Conservation (phyloP, 2,329 filamentous ascomycete species). For the Leptographium procerum region DNA sequence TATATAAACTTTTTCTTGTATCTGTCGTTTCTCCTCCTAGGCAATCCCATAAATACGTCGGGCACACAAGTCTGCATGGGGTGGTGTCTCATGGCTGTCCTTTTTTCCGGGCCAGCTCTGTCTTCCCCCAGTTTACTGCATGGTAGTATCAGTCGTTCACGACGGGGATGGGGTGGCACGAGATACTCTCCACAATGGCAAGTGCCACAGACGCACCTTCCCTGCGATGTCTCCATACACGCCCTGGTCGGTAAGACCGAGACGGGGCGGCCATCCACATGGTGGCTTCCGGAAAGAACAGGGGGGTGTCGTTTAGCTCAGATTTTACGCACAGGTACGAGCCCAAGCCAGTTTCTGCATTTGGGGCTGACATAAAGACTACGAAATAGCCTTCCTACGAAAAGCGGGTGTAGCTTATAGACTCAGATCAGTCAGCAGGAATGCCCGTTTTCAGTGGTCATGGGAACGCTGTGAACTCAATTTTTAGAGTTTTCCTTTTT, state of each 20-base stretch:
- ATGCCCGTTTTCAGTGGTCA: background rate
- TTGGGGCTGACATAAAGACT: no score
- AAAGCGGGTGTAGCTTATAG: background rate
- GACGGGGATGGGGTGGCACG: background rate
- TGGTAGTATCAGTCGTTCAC: background rate
- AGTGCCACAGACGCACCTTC: background rate
- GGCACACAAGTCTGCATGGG: background rate
- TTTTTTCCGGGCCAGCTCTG: background rate
- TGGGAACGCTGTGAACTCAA: background rate
- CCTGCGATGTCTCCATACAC: background rate
- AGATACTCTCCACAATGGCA: background rate
- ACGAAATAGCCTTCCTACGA: background rate
- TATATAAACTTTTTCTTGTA: background rate
- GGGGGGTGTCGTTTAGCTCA: background rate
- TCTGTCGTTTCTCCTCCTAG: background rate
- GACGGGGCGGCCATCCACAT: background rate
- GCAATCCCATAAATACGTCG: background rate
- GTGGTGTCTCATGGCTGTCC: background rate
- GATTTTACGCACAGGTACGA: no score
- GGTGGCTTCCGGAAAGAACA: background rate
- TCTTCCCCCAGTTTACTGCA: background rate
- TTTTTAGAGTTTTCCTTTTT: background rate
- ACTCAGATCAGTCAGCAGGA: background rate
- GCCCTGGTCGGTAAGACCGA: background rate
- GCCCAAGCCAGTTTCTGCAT: background rate